These are phyloP conservation scores for Trametes pubescens DNA, from an alignment of 1,284 basidiomycete genomes.

Conservation along the genomic window DNA sequence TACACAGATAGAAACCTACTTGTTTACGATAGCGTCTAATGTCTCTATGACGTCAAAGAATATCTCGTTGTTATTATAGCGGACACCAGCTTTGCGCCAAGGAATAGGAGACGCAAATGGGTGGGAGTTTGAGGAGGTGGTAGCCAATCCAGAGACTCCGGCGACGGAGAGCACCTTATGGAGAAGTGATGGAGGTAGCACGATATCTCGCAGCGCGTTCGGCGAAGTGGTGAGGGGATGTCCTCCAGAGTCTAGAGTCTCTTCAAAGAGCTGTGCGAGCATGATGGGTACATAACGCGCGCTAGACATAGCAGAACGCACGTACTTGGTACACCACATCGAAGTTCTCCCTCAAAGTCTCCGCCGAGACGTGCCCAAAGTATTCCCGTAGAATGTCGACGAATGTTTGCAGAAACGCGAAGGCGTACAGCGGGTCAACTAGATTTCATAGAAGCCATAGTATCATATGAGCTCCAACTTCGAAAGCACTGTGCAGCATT, in stretches of 20 bases:
- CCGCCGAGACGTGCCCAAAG: conserved; percentile 77
- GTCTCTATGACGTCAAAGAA: conserved; percentile 93
- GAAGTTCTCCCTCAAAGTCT: conserved; percentile 91
- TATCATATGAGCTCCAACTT: neutral
- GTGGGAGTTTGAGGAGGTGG: conserved; percentile 52
- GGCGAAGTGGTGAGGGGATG: conserved; percentile 95
- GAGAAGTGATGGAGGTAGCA: conserved; percentile 86
- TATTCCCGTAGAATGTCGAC: conserved; percentile 88
- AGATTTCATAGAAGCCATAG: conserved; percentile 12
- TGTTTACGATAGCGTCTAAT: conserved; percentile 85
- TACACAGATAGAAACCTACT: conserved; percentile 52
- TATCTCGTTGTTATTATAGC: conserved; percentile 92
- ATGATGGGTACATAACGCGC: neutral
- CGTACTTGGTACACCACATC: conserved; percentile 93
- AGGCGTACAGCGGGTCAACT: conserved; percentile 92
- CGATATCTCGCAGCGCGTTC: conserved; percentile 92
- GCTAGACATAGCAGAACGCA: neutral
- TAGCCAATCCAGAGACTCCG: conserved; percentile 55
- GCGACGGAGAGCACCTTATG: conserved; percentile 73
- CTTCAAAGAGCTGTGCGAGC: conserved; percentile 82
- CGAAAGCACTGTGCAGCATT: neutral
- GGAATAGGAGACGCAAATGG: conserved; percentile 94
- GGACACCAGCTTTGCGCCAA: conserved; percentile 88
- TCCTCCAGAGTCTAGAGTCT: conserved; percentile 92
- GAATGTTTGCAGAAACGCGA: conserved; percentile 89